phyloP scores from a whole-genome alignment of 495 filamentous ascomycete species.

The Apodospora peruviana region DNA sequence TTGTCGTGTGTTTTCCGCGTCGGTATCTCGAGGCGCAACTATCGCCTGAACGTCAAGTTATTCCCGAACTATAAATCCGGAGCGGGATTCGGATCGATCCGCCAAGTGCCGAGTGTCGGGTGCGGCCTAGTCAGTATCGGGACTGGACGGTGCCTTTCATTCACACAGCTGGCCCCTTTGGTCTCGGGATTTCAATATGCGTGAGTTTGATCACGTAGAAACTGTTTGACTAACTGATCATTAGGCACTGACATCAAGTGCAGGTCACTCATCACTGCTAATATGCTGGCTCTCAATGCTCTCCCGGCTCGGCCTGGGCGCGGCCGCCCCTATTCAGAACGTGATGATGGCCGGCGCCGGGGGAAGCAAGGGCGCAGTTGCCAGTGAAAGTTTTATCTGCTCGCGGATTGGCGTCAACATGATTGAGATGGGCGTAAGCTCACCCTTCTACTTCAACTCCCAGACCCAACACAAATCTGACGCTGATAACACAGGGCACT shows the following conservation, averaged over 20 bases:
- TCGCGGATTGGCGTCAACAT: conserved; percentile 71
- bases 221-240: too few species aligned
- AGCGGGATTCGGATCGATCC: too few species aligned
- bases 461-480: not conserved
- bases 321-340: conserved; percentile 3
- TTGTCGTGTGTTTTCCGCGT: too few species aligned
- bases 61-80: too few species aligned
- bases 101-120: too few species aligned
- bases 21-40: too few species aligned
- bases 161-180: too few species aligned
- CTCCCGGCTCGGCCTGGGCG: conserved; percentile 1
- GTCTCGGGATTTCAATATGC: too few species aligned
- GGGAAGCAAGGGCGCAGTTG: conserved; percentile 57
- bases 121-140: too few species aligned
- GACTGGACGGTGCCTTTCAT: too few species aligned
- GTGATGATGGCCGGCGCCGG: not conserved
- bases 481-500: conserved; percentile 48
- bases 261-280: conserved; percentile 6
- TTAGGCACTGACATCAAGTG: not conserved
- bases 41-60: too few species aligned
- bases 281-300: conserved; percentile 8
- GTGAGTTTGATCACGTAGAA: conserved; percentile 3
- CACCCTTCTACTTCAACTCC: not conserved
- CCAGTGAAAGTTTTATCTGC: conserved; percentile 70
- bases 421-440: conserved; percentile 52